Conservation (phyloP, 225 moss, liverwort and hornwort species). For the Sphagnum tenellum region DNA sequence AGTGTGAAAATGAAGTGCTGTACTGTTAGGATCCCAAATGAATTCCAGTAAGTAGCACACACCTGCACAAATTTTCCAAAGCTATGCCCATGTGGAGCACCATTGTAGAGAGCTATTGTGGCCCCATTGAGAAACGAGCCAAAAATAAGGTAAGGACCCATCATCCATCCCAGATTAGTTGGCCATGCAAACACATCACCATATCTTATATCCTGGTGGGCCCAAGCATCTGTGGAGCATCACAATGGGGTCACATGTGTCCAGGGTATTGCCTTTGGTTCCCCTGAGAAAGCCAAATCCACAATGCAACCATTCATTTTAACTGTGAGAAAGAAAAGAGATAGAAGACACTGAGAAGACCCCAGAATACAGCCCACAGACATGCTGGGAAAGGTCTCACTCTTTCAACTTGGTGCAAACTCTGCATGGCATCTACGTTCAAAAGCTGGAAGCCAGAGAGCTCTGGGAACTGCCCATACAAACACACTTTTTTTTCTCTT, state of each 20-base stretch:
- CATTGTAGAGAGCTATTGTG: constrained; percentile 73
- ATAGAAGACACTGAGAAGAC: neutral
- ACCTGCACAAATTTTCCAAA: constrained; percentile 96
- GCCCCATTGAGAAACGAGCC: constrained; percentile 63
- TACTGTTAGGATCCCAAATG: too few relatives aligned
- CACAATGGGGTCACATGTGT: constrained; percentile 65
- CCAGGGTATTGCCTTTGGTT: constrained; percentile 97
- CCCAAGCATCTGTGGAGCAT: constrained; percentile 71
- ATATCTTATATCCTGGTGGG: constrained; percentile 46
- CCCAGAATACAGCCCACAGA: constrained; percentile 1
- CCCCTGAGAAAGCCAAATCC: neutral
- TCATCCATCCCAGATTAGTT: constrained; percentile 95
- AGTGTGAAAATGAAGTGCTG: too few relatives aligned
- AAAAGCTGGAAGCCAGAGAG: too few relatives aligned
- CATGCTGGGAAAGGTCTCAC: neutral
- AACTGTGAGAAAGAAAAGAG: neutral
- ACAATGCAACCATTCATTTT: neutral
- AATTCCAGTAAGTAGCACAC: too few relatives aligned
- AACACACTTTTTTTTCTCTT: too few relatives aligned
- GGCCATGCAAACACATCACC: constrained; percentile 75
- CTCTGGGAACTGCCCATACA: too few relatives aligned
- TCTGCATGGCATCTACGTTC: neutral
- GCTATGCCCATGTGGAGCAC: constrained; percentile 58
- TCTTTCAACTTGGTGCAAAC: neutral
- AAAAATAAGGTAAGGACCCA: constrained; percentile 67